Evolutionary conservation across 2,329 filamentous ascomycete genomes (phyloP).

Genomic region (Exophiala viscosa): DNA sequence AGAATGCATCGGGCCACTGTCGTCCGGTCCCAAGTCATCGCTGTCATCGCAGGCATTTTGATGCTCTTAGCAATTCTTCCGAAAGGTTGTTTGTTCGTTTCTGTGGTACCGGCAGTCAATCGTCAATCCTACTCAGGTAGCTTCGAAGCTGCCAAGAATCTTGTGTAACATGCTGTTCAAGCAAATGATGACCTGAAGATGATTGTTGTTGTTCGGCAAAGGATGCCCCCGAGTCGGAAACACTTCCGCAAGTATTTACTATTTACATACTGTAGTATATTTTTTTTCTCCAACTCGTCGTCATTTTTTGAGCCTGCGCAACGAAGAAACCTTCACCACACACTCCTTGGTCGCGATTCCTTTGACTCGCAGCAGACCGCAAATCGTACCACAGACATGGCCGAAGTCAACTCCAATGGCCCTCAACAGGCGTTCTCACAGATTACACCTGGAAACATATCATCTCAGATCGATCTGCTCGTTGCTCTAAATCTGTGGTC

Average conservation of each 20-base stretch:
- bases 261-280: background rate
- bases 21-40: too few species aligned
- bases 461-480: conserved; percentile 74
- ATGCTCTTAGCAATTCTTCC: too few species aligned
- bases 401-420: background rate
- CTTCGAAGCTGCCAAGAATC: too few species aligned
- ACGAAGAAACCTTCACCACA: background rate
- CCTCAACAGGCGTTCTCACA: background rate
- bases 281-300: background rate
- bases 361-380: background rate
- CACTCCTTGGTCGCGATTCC: too few species aligned
- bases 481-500: conserved; percentile 80
- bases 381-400: conserved; percentile 12
- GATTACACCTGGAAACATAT: conserved; percentile 48
- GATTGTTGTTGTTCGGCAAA: background rate
- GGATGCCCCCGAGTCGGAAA: conserved; percentile 1
- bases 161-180: too few species aligned
- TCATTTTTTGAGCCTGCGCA: background rate
- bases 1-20: too few species aligned
- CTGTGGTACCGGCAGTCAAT: too few species aligned
- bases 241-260: too few species aligned
- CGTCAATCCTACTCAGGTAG: too few species aligned
- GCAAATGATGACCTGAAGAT: too few species aligned
- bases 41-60: too few species aligned
- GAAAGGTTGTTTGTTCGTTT: too few species aligned